Base-by-base conservation (phyloP, 306 rosid species). In the Dalbergia oliveri region DNA sequence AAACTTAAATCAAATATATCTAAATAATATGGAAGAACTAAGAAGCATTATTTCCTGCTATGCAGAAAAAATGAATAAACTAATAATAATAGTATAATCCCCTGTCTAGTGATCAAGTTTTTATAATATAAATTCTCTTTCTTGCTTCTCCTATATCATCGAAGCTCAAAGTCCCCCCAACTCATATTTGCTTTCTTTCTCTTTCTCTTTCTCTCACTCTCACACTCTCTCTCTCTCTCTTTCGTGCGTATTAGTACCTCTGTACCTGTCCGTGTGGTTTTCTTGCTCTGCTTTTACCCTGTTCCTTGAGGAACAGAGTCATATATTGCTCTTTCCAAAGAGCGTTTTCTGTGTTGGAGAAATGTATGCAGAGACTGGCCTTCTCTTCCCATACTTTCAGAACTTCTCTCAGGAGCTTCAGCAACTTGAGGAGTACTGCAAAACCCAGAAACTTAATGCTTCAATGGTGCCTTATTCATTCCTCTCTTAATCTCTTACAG, bases 321-420 rank as follows among this genome's bases (percentile, higher is more conserved):
- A 54, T 51, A 43, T 14, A 73, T 51, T 35, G 9, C 69, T 76
- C 76, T 81, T 53, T 81, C 60, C 16, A 4, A 62, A 26, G 53
- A 49, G n/a, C 33, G 56, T 74, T 60, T 8, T 75, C 49, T 64
- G 9, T 83, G 9, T 10, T 76, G 76, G 73, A 84, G 85, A 90
- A 93, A 94, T 94, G 99, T 94, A 90, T 90, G 92, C 94, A 21
- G 97, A 93, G 39, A 78, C 91, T 44, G 93, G 84, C 35, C 85
- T 93, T 79, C 57, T 94, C 88, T 85, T 88, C 74, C 93, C 97
- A 39, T 91, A 82, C 49, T 85, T 87, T 71, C 93, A 89, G 80
- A 86, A 86, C 71, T 84, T 82, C 86, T 90, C 93, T 78, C 91
- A 85, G 76, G 97, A 89, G 51, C 89, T 89, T 85, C 99, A 90